Base-by-base conservation (phyloP, 192 early-diverging fungal genomes). In the Gryganskiella cystojenkinii region DNA sequence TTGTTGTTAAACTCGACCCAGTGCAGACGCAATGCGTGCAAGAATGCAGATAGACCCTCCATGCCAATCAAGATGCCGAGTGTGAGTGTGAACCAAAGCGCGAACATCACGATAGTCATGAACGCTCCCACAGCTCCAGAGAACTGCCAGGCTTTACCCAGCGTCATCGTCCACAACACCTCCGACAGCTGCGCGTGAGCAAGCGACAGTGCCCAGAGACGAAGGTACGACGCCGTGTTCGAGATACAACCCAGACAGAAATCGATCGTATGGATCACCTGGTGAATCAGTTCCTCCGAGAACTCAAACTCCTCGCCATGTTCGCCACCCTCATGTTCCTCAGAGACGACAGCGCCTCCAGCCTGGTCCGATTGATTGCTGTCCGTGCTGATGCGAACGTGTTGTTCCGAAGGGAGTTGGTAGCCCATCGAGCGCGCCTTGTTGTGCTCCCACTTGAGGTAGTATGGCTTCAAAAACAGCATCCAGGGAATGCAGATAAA, bases 1-100 rank as follows among this genome's bases (percentile, higher is more conserved):
- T 99, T 99, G 86, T 90, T 92, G 80, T 98, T 92, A 69, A 99
- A 99, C 86, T 99, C 98, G 45, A 99, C 96, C 93, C 96, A 98
- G 85, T 98, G 96, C 65, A 98, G 86, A 92, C 96, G 95, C 49
- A 98, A 87, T 13, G 96, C 95, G 69, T 98, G 96, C 68, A 98
- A 81, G 80, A 98, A 98, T 0, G 96, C 96, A 25, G 93, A 95
- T 33, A 98, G 84, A 22, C 96, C 96, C 84, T 98, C 96, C 95
- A 98, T 98, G 5, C 90, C 82, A 31, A 95, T 75, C 51, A 98
- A 86, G 60, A 96, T 96, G 30, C 52, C 58, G 64, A 95, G 82
- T 0, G 97, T 98, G 61, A 95, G 74, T n/a, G 64, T 57, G 80
- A 99, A 98, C 98, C 98, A 99, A 22, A 96, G 73, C 3, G 87